These are phyloP conservation scores for Liriodendron chinense DNA, from an alignment of 164 flowering plant species.

Conservation along the genomic window DNA sequence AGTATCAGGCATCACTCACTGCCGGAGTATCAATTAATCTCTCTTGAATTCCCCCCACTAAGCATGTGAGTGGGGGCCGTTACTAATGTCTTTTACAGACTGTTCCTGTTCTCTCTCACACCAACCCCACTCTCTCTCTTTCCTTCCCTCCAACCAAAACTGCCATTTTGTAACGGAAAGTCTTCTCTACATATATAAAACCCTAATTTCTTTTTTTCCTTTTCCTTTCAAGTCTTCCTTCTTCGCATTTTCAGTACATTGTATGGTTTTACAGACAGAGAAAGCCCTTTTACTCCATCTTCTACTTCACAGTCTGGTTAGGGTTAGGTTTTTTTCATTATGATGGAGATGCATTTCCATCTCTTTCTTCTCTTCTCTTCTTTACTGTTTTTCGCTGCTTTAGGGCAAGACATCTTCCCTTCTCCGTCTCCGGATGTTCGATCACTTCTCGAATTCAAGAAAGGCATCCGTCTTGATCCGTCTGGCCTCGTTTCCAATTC, in stretches of 20 bases:
- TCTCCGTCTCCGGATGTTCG: background rate
- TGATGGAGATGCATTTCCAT: background rate
- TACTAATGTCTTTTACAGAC: background rate
- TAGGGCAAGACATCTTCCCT: background rate
- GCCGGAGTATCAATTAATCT: too few species aligned
- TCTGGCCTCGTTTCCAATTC: constrained; percentile 27
- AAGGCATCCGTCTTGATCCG: constrained; percentile 69
- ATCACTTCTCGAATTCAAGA: constrained; percentile 19
- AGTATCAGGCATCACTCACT: too few species aligned
- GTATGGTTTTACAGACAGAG: background rate
- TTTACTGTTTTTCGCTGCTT: background rate
- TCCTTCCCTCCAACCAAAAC: background rate
- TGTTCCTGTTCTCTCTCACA: background rate
- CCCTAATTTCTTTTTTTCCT: background rate
- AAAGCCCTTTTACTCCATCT: background rate
- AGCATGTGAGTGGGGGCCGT: background rate
- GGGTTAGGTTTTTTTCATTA: background rate
- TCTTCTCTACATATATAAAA: background rate
- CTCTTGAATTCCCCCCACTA: background rate
- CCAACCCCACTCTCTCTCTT: background rate
- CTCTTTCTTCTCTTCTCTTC: background rate
- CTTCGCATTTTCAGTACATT: background rate
- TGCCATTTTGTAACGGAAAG: background rate
- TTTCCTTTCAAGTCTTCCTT: background rate
- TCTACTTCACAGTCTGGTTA: background rate